Evolutionary conservation across 2,329 filamentous ascomycete species (phyloP).

Genomic region (Penicillium vulpinum): DNA sequence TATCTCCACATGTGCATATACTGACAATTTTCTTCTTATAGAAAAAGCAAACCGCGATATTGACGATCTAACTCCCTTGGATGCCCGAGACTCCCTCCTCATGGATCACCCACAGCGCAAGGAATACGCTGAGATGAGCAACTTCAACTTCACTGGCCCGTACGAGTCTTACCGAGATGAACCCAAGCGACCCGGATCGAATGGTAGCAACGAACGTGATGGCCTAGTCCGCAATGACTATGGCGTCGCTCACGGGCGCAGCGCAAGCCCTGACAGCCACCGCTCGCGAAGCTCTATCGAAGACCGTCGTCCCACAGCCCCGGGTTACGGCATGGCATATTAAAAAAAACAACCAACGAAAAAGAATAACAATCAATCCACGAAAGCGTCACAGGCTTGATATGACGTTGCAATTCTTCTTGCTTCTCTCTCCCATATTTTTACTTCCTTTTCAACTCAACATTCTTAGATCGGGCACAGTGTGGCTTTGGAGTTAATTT

Average conservation of each 20-base stretch:
- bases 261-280: conserved; percentile 24
- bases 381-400: conserved; percentile 3
- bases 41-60: conserved; percentile 75
- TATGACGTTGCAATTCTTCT: conserved; percentile 1
- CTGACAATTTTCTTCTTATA: conserved; percentile 37
- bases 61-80: conserved; percentile 81
- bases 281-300: conserved; percentile 34
- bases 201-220: conserved; percentile 37
- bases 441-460: background rate
- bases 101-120: conserved; percentile 57
- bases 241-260: conserved; percentile 30
- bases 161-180: conserved; percentile 45
- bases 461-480: conserved; percentile 5
- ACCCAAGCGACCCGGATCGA: conserved; percentile 27
- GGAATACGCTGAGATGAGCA: conserved; percentile 40
- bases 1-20: conserved; percentile 19
- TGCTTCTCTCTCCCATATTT: background rate
- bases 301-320: conserved; percentile 29
- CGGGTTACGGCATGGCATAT: conserved; percentile 39
- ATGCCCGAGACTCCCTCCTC: conserved; percentile 70
- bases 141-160: conserved; percentile 42
- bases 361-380: background rate
- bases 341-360: conserved; percentile 15
- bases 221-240: conserved; percentile 34
- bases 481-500: conserved; percentile 3